Conservation (phyloP, 148 eudicot species). For the Nepenthes gracilis region DNA sequence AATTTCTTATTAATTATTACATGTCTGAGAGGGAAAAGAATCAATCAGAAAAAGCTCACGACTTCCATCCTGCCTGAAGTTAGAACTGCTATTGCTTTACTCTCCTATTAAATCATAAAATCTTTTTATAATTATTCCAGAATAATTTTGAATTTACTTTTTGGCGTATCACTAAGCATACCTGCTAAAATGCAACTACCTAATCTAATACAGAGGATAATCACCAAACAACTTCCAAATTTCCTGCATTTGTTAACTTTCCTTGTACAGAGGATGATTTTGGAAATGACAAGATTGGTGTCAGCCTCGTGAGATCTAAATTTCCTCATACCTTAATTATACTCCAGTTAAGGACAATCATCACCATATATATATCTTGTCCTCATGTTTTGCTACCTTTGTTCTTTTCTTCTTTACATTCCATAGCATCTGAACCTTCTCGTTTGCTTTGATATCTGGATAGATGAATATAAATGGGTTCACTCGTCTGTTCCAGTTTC, state of each 20-base stretch:
- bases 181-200: background rate
- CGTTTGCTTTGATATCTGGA: background rate
- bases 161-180: background rate
- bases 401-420: background rate
- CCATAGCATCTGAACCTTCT: background rate
- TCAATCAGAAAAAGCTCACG: no score
- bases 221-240: slow-evolving; percentile 27
- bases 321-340: slow-evolving; percentile 3
- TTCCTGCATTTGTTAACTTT: slow-evolving; percentile 19
- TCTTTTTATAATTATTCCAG: background rate
- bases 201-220: slow-evolving; percentile 25
- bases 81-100: no score
- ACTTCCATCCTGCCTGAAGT: no score
- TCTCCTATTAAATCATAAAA: no score
- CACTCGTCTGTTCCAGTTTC: slow-evolving; percentile 5
- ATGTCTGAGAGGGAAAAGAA: no score
- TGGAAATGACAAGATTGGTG: slow-evolving; percentile 16
- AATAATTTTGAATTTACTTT: background rate
- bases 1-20: no score
- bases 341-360: slow-evolving; percentile 11
- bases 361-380: background rate
- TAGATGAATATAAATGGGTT: slow-evolving; percentile 18
- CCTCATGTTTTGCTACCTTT: background rate
- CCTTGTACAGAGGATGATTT: slow-evolving; percentile 12
- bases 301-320: slow-evolving; percentile 8